Percentiles rank a stretch among this genome's conserved stretches.
These are phyloP conservation scores for Cyphellophora attinorum DNA, from an alignment of 2,329 filamentous ascomycete genomes.

Conservation along the genomic window DNA sequence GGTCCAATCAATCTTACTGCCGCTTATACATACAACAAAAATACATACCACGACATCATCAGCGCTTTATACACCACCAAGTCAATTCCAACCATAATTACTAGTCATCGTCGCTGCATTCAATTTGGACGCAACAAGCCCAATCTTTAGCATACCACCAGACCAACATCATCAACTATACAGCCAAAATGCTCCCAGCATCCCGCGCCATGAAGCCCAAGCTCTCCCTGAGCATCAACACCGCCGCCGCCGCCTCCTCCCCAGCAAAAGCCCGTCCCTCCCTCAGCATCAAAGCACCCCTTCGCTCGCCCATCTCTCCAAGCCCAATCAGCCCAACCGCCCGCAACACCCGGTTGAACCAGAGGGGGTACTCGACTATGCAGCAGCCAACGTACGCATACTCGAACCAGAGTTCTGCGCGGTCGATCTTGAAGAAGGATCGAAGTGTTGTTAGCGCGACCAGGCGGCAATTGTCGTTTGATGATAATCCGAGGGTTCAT, in stretches of 20 bases:
- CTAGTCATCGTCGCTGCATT: no score
- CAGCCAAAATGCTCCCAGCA: constrained; percentile 28
- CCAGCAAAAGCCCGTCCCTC: constrained; percentile 22
- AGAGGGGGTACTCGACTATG: constrained; percentile 29
- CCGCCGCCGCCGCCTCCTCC: constrained; percentile 23
- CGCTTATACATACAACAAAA: constrained; percentile 16
- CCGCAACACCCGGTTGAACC: constrained; percentile 27
- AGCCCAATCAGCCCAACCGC: constrained; percentile 31
- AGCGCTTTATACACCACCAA: background rate
- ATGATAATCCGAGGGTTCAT: constrained; percentile 33
- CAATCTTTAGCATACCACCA: constrained; percentile 1
- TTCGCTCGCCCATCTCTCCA: constrained; percentile 33
- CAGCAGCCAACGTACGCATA: constrained; percentile 32
- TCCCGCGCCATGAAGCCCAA: constrained; percentile 33
- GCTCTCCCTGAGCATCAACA: constrained; percentile 36
- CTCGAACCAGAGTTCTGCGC: constrained; percentile 33
- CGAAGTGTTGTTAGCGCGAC: constrained; percentile 6
- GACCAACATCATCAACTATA: constrained; percentile 2
- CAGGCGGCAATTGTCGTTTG: constrained; percentile 32
- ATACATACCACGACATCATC: constrained; percentile 2
- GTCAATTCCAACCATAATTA: no score
- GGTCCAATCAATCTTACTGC: constrained; percentile 29
- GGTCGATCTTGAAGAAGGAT: constrained; percentile 40
- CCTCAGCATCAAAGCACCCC: constrained; percentile 35
- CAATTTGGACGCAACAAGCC: constrained; percentile 1